Conservation (phyloP, 176 grass and related monocot genomes). For the Triticum monococcum region DNA sequence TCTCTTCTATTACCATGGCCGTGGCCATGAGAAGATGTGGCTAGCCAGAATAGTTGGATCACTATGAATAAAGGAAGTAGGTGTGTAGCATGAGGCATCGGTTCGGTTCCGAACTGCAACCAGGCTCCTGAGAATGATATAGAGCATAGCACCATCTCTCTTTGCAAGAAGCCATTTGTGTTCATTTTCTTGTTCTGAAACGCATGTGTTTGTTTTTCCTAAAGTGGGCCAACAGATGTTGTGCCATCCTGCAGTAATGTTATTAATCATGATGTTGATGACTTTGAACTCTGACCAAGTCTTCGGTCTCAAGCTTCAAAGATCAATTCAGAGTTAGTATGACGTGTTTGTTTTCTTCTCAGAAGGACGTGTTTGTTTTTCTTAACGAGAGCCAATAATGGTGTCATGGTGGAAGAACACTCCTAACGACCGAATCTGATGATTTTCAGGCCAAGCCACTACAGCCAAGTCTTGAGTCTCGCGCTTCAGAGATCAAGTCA, state of each 20-base stretch:
- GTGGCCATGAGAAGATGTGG: not conserved
- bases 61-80: not conserved
- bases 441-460: not conserved
- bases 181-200: too few relatives aligned
- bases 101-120: not conserved
- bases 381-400: not conserved
- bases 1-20: not conserved
- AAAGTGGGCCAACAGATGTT: too few relatives aligned
- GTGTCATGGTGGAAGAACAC: not conserved
- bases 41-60: not conserved
- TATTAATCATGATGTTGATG: too few relatives aligned
- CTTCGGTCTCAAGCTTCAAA: too few relatives aligned
- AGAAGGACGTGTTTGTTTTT: not conserved
- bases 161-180: not conserved
- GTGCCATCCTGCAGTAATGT: too few relatives aligned
- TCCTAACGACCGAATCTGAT: not conserved
- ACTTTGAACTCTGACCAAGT: too few relatives aligned
- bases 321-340: too few relatives aligned
- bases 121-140: not conserved
- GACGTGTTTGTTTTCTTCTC: not conserved
- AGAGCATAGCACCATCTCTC: not conserved
- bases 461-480: not conserved
- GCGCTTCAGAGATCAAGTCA: not conserved
- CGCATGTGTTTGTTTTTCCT: too few relatives aligned
- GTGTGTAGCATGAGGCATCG: not conserved